Base-by-base conservation (phyloP, 257 asterid genomes). In the Echium plantagineum region DNA sequence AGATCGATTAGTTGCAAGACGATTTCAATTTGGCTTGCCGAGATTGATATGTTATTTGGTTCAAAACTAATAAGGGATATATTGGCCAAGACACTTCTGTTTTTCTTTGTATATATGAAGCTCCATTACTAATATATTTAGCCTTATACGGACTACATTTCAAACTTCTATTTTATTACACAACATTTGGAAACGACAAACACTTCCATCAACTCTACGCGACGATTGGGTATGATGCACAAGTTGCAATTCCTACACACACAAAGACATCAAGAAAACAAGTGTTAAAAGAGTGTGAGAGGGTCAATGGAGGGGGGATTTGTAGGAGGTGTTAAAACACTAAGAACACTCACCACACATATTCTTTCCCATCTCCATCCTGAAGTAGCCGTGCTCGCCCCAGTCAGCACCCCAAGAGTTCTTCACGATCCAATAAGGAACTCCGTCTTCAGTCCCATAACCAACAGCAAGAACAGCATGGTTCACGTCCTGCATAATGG, bases 381-480 rank as follows among this genome's bases (percentile, higher is more conserved):
- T 93, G 67, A 93, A 93, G 78, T 89, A 93, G 10, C 97, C 97
- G 2, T 81, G 21, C 74, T 81, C 95, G 51, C 97, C 99, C 97
- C 97, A 89, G 53, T 78, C 81, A 55, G 79, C 83, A 74, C 97
- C 99, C 99, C 99, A 89, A 5, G 99, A 93, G 71, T 93, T 89
- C 75, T 93, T 93, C 59, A 93, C 81, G 63, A 93, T 91, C 97
- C 97, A 89, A 53, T 89, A 89, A 0, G 95, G 94, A 38, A 77
- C 63, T 1, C 93, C 94, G 47, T 83, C 68, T 82, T 89, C 99
- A 48, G 86, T 80, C 60, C 97, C 95, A 21, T 84, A 89, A 24
- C 97, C 99, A 77, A 93, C 97, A 60, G 97, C 96, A 63, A 93
- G 78, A 63, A 93, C 99, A 21, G 94, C 99, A 63, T 93, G 99